phyloP scores from a whole-genome alignment of 2,329 filamentous ascomycete species.

The Ophiostoma sp. region DNA sequence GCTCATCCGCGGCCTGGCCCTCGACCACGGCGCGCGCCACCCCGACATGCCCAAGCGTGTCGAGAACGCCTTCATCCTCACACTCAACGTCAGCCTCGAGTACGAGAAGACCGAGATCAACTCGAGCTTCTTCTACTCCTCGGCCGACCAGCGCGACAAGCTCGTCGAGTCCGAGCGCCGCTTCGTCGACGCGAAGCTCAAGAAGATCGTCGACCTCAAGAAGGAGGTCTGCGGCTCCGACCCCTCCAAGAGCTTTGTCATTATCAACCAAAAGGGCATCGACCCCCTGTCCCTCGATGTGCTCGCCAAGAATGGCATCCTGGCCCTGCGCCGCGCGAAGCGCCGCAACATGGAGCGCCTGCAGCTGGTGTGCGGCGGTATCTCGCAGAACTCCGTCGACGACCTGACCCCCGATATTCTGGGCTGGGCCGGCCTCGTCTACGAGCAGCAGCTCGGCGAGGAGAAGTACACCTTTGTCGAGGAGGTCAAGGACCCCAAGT shows the following conservation, averaged over 20 bases:
- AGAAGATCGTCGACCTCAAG: slow-evolving; percentile 97
- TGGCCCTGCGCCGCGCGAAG: slow-evolving; percentile 91
- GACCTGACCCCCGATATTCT: slow-evolving; percentile 82
- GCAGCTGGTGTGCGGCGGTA: slow-evolving; percentile 87
- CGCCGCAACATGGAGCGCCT: slow-evolving; percentile 98
- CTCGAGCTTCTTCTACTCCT: slow-evolving; percentile 97
- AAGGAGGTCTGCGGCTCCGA: slow-evolving; percentile 94
- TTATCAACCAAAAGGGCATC: slow-evolving; percentile 99
- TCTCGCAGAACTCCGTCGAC: slow-evolving; percentile 92
- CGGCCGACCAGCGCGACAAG: slow-evolving; percentile 93
- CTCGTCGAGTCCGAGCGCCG: slow-evolving; percentile 93
- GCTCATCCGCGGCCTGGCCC: slow-evolving; percentile 83
- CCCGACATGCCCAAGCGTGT: slow-evolving; percentile 97
- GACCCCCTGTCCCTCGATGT: slow-evolving; percentile 94
- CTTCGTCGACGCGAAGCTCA: slow-evolving; percentile 92
- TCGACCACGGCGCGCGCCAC: slow-evolving; percentile 93
- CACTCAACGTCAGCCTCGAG: slow-evolving; percentile 91
- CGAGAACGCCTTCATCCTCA: slow-evolving; percentile 92
- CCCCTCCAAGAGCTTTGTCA: slow-evolving; percentile 89
- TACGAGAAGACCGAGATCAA: slow-evolving; percentile 99
- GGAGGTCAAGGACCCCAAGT: slow-evolving; percentile 98
- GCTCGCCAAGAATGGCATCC: slow-evolving; percentile 94
- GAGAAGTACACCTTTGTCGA: slow-evolving; percentile 99
- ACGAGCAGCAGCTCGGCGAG: slow-evolving; percentile 95
- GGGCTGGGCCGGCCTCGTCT: slow-evolving; percentile 93